Evolutionary conservation across 2,329 filamentous ascomycete species (phyloP), one percentile per base, ranked within the genome.

Genomic region (Talaromyces sp.): DNA sequence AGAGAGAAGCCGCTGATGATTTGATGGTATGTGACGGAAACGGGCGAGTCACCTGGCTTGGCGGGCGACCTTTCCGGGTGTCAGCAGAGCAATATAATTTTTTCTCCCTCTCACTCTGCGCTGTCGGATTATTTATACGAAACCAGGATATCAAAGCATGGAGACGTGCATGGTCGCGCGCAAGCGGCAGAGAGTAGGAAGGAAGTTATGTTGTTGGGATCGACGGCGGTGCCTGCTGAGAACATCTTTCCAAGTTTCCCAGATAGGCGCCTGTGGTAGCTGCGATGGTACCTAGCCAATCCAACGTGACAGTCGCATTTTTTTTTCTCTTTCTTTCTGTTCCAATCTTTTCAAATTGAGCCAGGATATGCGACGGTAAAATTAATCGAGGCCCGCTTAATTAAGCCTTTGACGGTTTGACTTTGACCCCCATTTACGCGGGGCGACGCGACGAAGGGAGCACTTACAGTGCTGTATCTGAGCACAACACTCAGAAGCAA

Each of bases 251-350:
- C n/a, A 9, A n/a, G 33, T 25, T 46, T 48, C 28, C n/a, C 9
- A n/a, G 33, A 52, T 22, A 52, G 33, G 13, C n/a, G 35, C 19
- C 48, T 52, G 33, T n/a, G n/a, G n/a, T 33, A 17, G 48, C 48
- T 52, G 33, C 25, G 33, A 52, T 52, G 48, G 35, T 52, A 52
- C 48, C 33, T 52, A 52, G 48, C 48, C 48, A 52, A 7, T 52
- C 48, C 48, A 39, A 52, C 48, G 48, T 52, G 35, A 52, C 48
- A 36, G 17, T 51, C n/a, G 31, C 46, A n/a, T 31, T 31, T 48
- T 35, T 37, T 51, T 48, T 33, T 50, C 11, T 4, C 22, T n/a
- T 25, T 5, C 10, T 10, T 19, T 33, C 43, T 22, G 43, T 13
- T 48, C 19, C 17, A 48, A 48, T 48, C 25, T 48, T 31, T 25